Evolutionary conservation across 106 monocot species (phyloP), one percentile per base, ranked within the genome.

Genomic region (Dendrobium nobile): DNA sequence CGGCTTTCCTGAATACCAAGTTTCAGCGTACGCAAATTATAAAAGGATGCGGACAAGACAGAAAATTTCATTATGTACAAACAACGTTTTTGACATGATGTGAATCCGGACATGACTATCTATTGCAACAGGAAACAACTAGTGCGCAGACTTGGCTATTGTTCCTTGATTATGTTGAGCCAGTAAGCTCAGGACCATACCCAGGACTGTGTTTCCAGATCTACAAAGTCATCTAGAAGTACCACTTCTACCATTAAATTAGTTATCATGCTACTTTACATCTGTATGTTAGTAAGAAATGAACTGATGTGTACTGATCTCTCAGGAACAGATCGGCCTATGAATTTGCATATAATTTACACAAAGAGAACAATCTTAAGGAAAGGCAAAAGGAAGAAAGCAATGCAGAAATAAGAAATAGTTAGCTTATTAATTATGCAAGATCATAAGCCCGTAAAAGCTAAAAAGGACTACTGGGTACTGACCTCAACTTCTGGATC

Each of bases 401-500:
- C 16, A 18, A 3, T 44, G 74, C 74, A 43, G 44, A 74, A 70
- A 70, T 70, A 68, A 41, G 44, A 44, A n/a, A 44, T 44, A 37
- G 20, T 44, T 37, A 43, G 18, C 20, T 43, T 74, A 74, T 42
- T 74, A 74, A 44, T 22, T n/a, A 16, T 74, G 41, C 43, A 41
- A 41, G 20, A 44, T 8, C 19, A 43, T 74, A 43, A 44, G 8
- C 74, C 43, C 1, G 4, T 5, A 28, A 74, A 22, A 13, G 42
- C 44, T 42, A 19, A 26, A 41, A 47, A 67, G 77, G 26, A 33
- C 10, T 47, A 81, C 37, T 37, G 37, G 37, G 37, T 37, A 37
- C 37, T 72, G 24, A 97, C 97, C 88, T 98, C 97, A 77, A 98
- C 91, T 89, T 98, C 97, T 43, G 97, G 94, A 78, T 95, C 97